Base-by-base conservation (phyloP, 495 filamentous ascomycete genomes). In the Jackrogersella minutella region DNA sequence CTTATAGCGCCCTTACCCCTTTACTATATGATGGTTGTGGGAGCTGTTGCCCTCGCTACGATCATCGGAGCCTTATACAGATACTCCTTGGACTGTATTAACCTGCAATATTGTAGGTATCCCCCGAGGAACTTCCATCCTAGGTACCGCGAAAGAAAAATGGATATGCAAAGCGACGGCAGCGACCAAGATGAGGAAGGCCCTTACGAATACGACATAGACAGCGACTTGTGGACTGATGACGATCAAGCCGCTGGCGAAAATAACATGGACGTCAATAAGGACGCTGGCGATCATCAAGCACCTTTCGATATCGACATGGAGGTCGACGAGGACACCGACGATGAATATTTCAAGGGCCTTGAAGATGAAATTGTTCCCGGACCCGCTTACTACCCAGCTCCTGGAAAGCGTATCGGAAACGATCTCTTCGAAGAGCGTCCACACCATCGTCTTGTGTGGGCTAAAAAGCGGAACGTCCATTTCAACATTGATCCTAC, bases 401-500 rank as follows among this genome's bases (percentile, higher is more conserved):
- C 4, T 24, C 2, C 19, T 44, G 34, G 36, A 24, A 69, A 63
- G 39, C 17, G 34, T 14, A 6, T 53, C 11, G 58, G 47, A 13
- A 2, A 5, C 0, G 58, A 72, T 3, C 50, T 72, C 19, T 57
- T 58, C 17, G 62, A 72, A 46, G 58, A 70, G 0, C 9, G 69
- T 31, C 70, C 66, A 2, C 2, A 1, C 1, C 2, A 19, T 4
- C 43, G 36, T 22, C 53, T 54, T 19, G 54, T 54, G 14, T 70
- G 58, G 58, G 70, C 70, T 9, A 26, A 5, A 51, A 54, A 50
- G 34, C 24, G 54, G n/a, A 33, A 61, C 3, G 62, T 69, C 17
- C 70, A 69, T 54, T 72, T 66, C 26, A 62, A 72, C 28, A 66
- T 72, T 17, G 62, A 66, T 16, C 58, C 62, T 3, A 50, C 6